Percentiles rank a stretch among this genome's conserved stretches.
Conservation (phyloP, 2,329 filamentous ascomycete species). For the Aspergillus brasiliensis region DNA sequence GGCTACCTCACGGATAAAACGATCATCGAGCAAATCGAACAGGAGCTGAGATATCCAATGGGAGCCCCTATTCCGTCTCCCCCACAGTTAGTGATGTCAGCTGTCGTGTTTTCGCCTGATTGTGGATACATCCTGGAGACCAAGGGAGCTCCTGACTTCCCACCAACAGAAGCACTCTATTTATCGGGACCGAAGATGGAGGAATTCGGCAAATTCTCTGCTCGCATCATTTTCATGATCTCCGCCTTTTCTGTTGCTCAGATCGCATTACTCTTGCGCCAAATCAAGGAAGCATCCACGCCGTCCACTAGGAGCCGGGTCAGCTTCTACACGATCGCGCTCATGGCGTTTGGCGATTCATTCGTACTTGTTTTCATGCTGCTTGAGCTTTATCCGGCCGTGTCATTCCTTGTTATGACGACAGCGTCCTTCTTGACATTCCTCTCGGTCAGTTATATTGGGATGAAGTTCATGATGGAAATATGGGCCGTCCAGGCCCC, state of each 20-base stretch:
- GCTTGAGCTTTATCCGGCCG: slow-evolving; percentile 57
- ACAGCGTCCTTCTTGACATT: slow-evolving; percentile 61
- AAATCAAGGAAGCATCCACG: slow-evolving; percentile 66
- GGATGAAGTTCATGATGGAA: slow-evolving; percentile 67
- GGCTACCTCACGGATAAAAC: slow-evolving; percentile 32
- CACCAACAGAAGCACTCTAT: slow-evolving; percentile 55
- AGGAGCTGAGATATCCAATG: slow-evolving; percentile 61
- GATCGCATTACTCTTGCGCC: slow-evolving; percentile 59
- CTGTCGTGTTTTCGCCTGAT: slow-evolving; percentile 65
- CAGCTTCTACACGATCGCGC: slow-evolving; percentile 65
- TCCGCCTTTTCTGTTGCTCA: slow-evolving; percentile 54
- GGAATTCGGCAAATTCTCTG: slow-evolving; percentile 54
- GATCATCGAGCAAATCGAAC: slow-evolving; percentile 56
- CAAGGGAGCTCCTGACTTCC: slow-evolving; percentile 58
- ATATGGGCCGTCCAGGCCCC: slow-evolving; percentile 65
- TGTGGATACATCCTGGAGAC: slow-evolving; percentile 67
- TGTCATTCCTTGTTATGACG: slow-evolving; percentile 58
- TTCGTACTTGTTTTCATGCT: slow-evolving; percentile 60
- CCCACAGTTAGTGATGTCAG: slow-evolving; percentile 60
- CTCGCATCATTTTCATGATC: slow-evolving; percentile 57
- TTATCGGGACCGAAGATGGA: slow-evolving; percentile 61
- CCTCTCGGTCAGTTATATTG: slow-evolving; percentile 63
- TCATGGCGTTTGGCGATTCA: slow-evolving; percentile 64
- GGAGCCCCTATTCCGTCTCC: slow-evolving; percentile 56
- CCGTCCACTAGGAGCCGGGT: slow-evolving; percentile 65